A percentile compares a stretch with the other conserved stretches of the same genome.
Evolutionary conservation across 2,329 filamentous ascomycete genomes (phyloP).

Genomic region (Aspergillus novofumigatus): DNA sequence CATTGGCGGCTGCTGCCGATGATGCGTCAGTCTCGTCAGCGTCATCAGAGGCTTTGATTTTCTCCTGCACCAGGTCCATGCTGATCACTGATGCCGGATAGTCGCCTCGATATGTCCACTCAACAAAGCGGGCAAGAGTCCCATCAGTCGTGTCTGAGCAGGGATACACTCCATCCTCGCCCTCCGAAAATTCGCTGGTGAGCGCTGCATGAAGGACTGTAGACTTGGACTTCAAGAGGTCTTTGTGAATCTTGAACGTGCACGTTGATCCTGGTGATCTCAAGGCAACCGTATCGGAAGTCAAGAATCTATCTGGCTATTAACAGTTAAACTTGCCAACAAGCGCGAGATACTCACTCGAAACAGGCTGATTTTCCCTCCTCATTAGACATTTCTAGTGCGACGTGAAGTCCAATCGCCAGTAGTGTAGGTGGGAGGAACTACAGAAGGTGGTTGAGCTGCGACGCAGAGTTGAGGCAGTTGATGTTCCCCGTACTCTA

Average conservation of each 20-base stretch:
- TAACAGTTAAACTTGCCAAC: background rate
- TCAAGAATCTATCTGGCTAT: background rate
- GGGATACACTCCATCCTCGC: background rate
- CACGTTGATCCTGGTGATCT: background rate
- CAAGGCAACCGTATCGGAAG: background rate
- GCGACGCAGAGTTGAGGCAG: too few species aligned
- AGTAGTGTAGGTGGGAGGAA: too few species aligned
- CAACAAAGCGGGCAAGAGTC: slow-evolving; percentile 5
- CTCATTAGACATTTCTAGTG: background rate
- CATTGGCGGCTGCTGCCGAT: background rate
- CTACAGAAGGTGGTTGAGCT: too few species aligned
- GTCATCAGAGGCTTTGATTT: background rate
- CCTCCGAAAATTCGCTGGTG: background rate
- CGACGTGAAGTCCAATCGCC: background rate
- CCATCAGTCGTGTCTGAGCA: slow-evolving; percentile 2
- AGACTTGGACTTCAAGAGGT: slow-evolving; percentile 5
- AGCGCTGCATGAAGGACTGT: background rate
- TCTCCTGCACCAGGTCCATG: background rate
- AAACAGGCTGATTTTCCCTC: background rate
- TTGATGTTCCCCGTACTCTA: too few species aligned
- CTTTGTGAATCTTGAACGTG: slow-evolving; percentile 6
- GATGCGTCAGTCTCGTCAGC: background rate
- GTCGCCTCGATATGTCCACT: slow-evolving; percentile 8
- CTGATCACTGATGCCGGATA: background rate
- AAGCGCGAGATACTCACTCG: background rate